phyloP scores from a whole-genome alignment of 2,329 filamentous ascomycete species.

The Nakataea oryzae region DNA sequence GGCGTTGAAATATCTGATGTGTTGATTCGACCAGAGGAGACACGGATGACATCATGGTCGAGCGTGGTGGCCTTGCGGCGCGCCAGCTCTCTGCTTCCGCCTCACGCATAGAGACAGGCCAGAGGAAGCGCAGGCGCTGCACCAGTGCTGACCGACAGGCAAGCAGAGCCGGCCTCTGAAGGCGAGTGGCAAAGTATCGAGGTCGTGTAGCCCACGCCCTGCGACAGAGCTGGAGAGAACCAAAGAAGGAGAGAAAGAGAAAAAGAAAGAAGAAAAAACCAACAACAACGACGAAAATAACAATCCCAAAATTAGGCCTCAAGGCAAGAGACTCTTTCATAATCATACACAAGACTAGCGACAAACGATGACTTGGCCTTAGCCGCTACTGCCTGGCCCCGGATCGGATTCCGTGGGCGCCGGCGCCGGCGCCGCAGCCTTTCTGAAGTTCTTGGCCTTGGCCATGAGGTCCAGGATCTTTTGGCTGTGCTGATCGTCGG shows the following conservation, averaged over 20 bases:
- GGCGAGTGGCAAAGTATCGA: too few species aligned
- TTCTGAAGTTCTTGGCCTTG: constrained; percentile 83
- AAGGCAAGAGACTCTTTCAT: not conserved
- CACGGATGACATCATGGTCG: too few species aligned
- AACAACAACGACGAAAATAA: too few species aligned
- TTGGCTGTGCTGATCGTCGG: constrained; percentile 78
- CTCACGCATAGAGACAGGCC: too few species aligned
- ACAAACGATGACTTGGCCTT: not conserved
- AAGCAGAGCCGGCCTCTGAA: too few species aligned
- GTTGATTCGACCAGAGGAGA: not conserved
- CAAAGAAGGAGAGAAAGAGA: too few species aligned
- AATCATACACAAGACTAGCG: not conserved
- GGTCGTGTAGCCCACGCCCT: too few species aligned
- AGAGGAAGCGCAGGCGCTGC: too few species aligned
- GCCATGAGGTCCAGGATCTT: constrained; percentile 77
- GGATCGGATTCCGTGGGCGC: not conserved
- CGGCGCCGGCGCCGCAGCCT: constrained; percentile 31
- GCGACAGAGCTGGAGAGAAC: not conserved
- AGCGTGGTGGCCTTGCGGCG: too few species aligned
- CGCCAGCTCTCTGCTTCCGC: too few species aligned
- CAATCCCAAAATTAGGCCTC: not conserved
- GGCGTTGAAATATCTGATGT: not conserved
- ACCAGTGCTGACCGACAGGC: too few species aligned
- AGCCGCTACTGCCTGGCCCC: not conserved
- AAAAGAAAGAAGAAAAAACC: too few species aligned